Conservation (phyloP, 2,329 filamentous ascomycete genomes). For the Penicillium sp. region DNA sequence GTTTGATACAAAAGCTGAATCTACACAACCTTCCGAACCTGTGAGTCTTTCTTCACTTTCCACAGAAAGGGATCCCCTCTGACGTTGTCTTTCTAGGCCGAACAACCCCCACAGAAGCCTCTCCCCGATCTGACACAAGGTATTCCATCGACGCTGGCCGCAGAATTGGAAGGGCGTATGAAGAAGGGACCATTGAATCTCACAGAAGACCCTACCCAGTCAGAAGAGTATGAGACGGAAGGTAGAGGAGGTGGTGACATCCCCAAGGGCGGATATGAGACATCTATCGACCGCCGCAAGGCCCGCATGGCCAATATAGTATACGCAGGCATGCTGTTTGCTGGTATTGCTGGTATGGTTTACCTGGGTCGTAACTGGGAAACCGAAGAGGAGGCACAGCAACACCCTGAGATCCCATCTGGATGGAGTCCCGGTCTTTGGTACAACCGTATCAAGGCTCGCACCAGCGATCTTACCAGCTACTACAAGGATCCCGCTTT, state of each 20-base stretch:
- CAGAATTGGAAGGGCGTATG: constrained; percentile 59
- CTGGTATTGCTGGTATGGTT: constrained; percentile 57
- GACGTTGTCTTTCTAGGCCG: constrained; percentile 28
- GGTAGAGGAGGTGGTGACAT: constrained; percentile 59
- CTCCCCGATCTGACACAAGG: constrained; percentile 91
- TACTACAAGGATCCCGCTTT: constrained; percentile 98
- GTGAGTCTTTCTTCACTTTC: constrained; percentile 18
- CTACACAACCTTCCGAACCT: constrained; percentile 28
- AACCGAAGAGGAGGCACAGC: constrained; percentile 64
- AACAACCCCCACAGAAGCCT: constrained; percentile 55
- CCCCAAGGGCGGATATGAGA: constrained; percentile 79
- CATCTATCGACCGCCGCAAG: constrained; percentile 80
- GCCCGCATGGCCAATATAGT: constrained; percentile 72
- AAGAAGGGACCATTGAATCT: constrained; percentile 48
- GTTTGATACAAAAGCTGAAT: constrained; percentile 35
- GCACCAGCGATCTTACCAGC: constrained; percentile 70
- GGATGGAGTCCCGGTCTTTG: constrained; percentile 74
- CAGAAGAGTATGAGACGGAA: constrained; percentile 48
- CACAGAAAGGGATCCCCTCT: constrained; percentile 7
- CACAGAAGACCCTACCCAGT: constrained; percentile 49
- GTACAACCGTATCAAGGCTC: constrained; percentile 75
- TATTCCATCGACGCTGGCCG: constrained; percentile 84
- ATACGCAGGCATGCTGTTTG: constrained; percentile 60
- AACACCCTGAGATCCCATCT: constrained; percentile 69
- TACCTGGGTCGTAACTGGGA: constrained; percentile 91